phyloP scores from a whole-genome alignment of 345 rosid genomes.

The Lepidium didymum region DNA sequence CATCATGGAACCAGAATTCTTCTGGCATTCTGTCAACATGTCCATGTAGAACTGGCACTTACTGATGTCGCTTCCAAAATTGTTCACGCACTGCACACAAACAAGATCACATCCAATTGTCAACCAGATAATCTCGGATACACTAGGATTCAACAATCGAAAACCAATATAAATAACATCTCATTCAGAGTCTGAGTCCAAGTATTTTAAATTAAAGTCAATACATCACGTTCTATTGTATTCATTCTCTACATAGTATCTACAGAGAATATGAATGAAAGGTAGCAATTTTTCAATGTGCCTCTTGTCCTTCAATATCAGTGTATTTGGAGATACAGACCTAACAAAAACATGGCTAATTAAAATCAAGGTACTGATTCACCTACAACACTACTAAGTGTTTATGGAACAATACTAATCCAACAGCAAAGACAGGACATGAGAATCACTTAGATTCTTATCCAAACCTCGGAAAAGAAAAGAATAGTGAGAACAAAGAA shows the following conservation, averaged over 20 bases:
- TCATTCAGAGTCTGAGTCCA: too few relatives aligned
- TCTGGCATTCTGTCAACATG: constrained; percentile 85
- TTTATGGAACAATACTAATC: background rate
- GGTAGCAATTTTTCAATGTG: background rate
- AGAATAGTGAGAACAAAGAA: background rate
- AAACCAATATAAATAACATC: background rate
- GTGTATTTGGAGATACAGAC: background rate
- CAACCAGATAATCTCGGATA: background rate
- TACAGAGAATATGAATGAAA: background rate
- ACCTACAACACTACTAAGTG: background rate
- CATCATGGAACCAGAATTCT: constrained; percentile 49
- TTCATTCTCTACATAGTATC: background rate
- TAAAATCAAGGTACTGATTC: background rate
- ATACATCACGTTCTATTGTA: background rate
- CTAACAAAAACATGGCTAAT: background rate
- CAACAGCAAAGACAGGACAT: background rate
- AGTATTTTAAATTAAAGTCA: background rate
- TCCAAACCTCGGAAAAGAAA: background rate
- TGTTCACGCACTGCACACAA: constrained; percentile 52
- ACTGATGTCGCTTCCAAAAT: constrained; percentile 66
- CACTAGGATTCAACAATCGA: background rate
- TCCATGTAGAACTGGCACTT: constrained; percentile 98
- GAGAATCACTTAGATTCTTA: background rate
- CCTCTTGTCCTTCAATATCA: background rate
- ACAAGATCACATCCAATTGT: background rate